A percentile compares a stretch with the other conserved stretches of the same genome.
Conservation (phyloP, 1,284 basidiomycete species). For the Prillingera fragicola region DNA sequence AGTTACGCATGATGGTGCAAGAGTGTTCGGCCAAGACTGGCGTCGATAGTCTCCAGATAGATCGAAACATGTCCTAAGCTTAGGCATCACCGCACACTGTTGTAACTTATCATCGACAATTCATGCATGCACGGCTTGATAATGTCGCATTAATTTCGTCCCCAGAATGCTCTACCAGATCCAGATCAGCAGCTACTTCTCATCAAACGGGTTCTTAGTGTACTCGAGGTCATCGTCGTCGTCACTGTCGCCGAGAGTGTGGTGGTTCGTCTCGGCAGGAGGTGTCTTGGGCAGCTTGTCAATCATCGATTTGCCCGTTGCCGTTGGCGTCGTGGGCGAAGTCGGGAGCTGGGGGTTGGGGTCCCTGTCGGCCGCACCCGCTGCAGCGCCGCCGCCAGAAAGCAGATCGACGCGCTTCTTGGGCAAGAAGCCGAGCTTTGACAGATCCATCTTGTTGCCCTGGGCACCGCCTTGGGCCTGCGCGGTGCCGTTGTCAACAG, state of each 20-base stretch:
- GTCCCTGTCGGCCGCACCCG: constrained; percentile 25
- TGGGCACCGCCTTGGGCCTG: constrained; percentile 22
- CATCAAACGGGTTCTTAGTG: constrained; percentile 46
- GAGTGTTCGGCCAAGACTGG: constrained; percentile 41
- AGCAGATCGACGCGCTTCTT: constrained; percentile 47
- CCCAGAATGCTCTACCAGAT: no score
- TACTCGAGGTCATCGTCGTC: constrained; percentile 45
- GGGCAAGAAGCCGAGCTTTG: constrained; percentile 47
- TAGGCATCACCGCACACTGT: no score
- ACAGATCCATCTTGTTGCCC: constrained; percentile 44
- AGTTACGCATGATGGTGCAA: constrained; percentile 44
- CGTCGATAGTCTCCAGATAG: no score
- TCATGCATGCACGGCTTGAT: no score
- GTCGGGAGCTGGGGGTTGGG: constrained; percentile 33
- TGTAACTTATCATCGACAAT: no score
- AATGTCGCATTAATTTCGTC: no score
- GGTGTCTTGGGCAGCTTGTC: constrained; percentile 41
- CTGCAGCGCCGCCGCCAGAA: constrained; percentile 11
- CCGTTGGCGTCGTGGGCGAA: constrained; percentile 3
- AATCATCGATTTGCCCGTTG: constrained; percentile 19
- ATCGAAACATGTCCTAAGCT: no score
- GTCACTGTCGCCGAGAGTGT: constrained; percentile 39
- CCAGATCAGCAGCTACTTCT: no score
- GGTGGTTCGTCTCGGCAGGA: constrained; percentile 25
- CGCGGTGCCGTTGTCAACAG: constrained; percentile 3